phyloP scores from a whole-genome alignment of 768 basidiomycete genomes.

The Lanmaoa rubissima region DNA sequence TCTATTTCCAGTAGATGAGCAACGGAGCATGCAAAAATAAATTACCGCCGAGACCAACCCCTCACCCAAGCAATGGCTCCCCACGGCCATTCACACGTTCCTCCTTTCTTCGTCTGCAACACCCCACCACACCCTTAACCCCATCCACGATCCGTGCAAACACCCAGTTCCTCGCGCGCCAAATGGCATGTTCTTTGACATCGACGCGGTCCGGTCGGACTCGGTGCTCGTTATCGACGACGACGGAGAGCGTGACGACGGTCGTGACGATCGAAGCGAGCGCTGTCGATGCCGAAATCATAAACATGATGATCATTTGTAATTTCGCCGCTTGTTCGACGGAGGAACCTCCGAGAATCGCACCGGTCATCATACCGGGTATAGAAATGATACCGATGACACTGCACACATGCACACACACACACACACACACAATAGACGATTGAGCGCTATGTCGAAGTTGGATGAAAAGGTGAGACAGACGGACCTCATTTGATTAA shows the following conservation, averaged over 20 bases:
- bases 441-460: not conserved
- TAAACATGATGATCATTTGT: constrained; percentile 94
- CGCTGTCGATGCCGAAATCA: constrained; percentile 78
- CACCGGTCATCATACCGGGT: constrained; percentile 91
- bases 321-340: constrained; percentile 83
- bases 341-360: constrained; percentile 81
- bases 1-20: not conserved
- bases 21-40: not conserved
- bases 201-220: constrained; percentile 65
- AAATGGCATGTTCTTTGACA: constrained; percentile 28
- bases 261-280: constrained; percentile 68
- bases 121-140: constrained; percentile 2
- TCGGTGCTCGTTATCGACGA: constrained; percentile 68
- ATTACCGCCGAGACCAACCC: not conserved
- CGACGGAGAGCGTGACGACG: constrained; percentile 53
- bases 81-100: not conserved
- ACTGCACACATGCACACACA: constrained; percentile 35
- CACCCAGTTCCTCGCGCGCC: constrained; percentile 35
- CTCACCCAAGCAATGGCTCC: constrained; percentile 20
- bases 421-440: not conserved
- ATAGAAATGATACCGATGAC: constrained; percentile 78
- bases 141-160: constrained; percentile 18
- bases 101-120: constrained; percentile 6
- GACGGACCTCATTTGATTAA: constrained; percentile 80
- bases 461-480: not conserved